Base-by-base conservation (phyloP, 2,329 filamentous ascomycete genomes). In the Paecilomyces dactylethromorphus region DNA sequence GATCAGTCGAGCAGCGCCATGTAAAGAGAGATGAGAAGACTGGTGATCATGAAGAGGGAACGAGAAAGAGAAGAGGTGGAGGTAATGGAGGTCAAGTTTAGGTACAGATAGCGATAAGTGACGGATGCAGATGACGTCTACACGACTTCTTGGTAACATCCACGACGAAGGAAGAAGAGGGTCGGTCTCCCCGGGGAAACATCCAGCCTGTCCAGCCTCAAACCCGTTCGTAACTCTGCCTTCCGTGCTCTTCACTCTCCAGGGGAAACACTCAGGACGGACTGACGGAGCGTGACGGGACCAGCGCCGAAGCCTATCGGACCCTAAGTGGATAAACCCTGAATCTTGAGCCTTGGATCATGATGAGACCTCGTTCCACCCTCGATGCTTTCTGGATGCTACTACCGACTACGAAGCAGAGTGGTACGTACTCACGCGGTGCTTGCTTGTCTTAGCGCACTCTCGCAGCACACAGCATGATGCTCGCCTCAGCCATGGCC, bases 121-220 rank as follows among this genome's bases (percentile, higher is more conserved):
- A 62, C 59, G 61, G 61, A 64, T 66, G 61, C 61, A 65, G 68
- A 74, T 74, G 71, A 74, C 71, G 71, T 74, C 71, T 70, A 71
- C 69, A 57, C 39, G 39, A 45, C 39, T 45, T 26, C 62, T 62
- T 61, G 58, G 53, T 10, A 49, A 53, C 26, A 49, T 53, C 49
- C 32, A 12, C 54, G 22, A n/a, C 18, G 35, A 45, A 45, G 6
- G 33, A 39, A 8, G 35, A 39, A 45, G 15, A 45, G 2, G 2
- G 12, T 45, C 35, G 35, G 35, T 15, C 35, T 45, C 35, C 15
- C 35, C 35, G 35, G 35, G 35, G 35, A 45, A 45, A n/a, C 35
- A 45, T 45, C 35, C 35, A 45, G 35, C 35, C 35, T 45, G 35
- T 45, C 39, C 39, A 45, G 39, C 39, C 39, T 45, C 39, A 45